Percentiles rank a stretch among this genome's conserved stretches.
Evolutionary conservation across 257 asterid genomes (phyloP).

Genomic region (Fraxinus cuspidata): DNA sequence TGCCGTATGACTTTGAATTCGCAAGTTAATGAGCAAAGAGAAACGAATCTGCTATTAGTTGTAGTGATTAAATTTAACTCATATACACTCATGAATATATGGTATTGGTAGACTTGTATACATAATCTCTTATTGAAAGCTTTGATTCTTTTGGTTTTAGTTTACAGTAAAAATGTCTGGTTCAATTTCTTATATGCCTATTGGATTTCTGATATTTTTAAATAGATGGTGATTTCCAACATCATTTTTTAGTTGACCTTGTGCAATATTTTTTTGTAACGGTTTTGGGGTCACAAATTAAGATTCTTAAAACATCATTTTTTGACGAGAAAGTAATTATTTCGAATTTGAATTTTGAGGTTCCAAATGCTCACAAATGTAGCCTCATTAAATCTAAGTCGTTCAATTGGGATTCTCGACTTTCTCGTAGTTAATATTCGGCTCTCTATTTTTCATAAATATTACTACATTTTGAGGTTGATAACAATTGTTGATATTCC

Average conservation of each 20-base stretch:
- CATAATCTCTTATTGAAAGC: not conserved
- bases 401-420: not conserved
- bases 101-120: not conserved
- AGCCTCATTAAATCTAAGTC: not conserved
- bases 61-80: not conserved
- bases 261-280: not conserved
- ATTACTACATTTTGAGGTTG: not conserved
- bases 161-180: not conserved
- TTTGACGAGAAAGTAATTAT: not conserved
- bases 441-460: not conserved
- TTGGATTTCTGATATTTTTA: not conserved
- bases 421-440: not conserved
- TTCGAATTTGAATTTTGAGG: conserved; percentile 6
- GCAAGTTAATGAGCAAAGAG: not conserved
- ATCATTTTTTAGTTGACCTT: not conserved
- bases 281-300: not conserved
- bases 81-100: not conserved
- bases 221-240: not conserved
- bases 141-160: not conserved
- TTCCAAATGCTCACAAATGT: not conserved
- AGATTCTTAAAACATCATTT: conserved; percentile 6
- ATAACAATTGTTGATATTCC: conserved; percentile 6
- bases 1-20: not conserved
- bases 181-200: not conserved
- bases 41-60: not conserved